Conservation (phyloP, 2,329 filamentous ascomycete genomes). For the Chaetomium strumarium region DNA sequence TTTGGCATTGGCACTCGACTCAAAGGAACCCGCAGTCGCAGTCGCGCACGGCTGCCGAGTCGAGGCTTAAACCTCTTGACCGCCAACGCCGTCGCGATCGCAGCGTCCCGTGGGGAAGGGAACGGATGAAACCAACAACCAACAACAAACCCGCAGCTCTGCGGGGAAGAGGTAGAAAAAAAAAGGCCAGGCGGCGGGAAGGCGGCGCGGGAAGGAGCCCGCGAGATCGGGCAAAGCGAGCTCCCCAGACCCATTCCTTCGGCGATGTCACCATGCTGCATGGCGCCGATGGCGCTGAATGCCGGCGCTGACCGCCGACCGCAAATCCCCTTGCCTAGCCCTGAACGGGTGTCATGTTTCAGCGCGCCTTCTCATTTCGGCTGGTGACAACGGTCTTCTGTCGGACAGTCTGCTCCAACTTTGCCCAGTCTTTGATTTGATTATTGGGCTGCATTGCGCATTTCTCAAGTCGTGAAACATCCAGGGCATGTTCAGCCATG, state of each 20-base stretch:
- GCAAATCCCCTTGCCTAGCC: neutral
- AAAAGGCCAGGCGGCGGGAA: neutral
- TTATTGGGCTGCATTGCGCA: too few relatives aligned
- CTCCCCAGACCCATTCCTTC: neutral
- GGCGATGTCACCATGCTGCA: neutral
- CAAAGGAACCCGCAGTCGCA: neutral
- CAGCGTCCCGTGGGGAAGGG: neutral
- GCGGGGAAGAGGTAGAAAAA: slow-evolving; percentile 1
- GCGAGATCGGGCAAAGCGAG: neutral
- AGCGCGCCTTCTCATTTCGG: neutral
- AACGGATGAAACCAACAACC: neutral
- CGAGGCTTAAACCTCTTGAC: neutral
- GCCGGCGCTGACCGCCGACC: neutral
- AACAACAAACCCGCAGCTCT: neutral
- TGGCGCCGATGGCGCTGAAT: neutral
- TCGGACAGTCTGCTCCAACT: neutral
- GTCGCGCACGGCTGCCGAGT: neutral
- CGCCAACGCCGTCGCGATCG: neutral
- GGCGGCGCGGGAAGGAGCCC: neutral
- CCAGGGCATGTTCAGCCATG: too few relatives aligned
- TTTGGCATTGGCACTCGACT: neutral
- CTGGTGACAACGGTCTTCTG: neutral
- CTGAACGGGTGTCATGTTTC: slow-evolving; percentile 1
- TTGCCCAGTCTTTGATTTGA: neutral
- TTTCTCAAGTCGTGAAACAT: too few relatives aligned